Evolutionary conservation across 495 filamentous ascomycete genomes (phyloP), one percentile per base, ranked within the genome.

Genomic region (Cryomyces minteri): DNA sequence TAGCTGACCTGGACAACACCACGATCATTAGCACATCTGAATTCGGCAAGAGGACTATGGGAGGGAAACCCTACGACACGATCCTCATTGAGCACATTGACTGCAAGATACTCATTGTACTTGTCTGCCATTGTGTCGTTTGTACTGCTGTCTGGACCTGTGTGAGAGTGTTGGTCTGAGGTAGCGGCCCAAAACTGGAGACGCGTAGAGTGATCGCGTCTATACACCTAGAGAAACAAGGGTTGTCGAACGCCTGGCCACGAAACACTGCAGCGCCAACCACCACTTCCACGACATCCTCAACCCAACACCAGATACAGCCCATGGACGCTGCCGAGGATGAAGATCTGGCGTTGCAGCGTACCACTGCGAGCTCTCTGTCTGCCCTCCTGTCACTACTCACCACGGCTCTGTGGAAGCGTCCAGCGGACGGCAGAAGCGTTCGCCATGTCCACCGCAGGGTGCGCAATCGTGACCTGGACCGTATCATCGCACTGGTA

Each of bases 41-140:
- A 25, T 39, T 6, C 39, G 39, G n/a, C 14, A 34, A 33, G 5
- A 7, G 9, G 43, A 32, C 36, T 18, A 14, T 31, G 7, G 31
- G n/a, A 44, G 40, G 41, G 32, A 30, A 32, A 29, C 60, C 77
- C 48, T 65, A 88, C 87, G 49, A 80, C 68, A 46, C 74, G 76
- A 41, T 75, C 73, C 57, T 93, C 85, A 50, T 73, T 80, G 55
- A 94, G 67, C 38, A 95, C 74, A 58, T 71, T 73, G 45, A 77
- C 74, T 5, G 81, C 80, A 14, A 95, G 68, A 56, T 76, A 88
- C 37, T 69, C 72, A 51, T 70, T 78, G 55, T 81, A 80, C 49
- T 79, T 73, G 11, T 54, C 28, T 10, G 34, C 12, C 34, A 38
- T 38, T 9, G 1, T 38, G 34, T 10, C 9, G 34, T 14, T 14